phyloP scores from a whole-genome alignment of 2,329 filamentous ascomycete genomes.

The Fusarium sp. region DNA sequence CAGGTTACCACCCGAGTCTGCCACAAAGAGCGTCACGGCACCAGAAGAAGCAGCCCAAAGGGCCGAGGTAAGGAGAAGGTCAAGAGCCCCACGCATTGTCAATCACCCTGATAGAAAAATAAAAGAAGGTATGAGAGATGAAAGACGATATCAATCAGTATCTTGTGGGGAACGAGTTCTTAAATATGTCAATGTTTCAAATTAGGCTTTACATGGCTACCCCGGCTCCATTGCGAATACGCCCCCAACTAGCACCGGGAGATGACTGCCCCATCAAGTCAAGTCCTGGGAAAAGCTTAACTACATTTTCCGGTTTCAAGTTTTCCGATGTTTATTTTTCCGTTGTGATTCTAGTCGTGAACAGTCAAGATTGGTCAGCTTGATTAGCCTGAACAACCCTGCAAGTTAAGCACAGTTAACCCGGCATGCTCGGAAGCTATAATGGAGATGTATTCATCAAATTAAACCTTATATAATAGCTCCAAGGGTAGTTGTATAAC shows the following conservation, averaged over 20 bases:
- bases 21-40: slow-evolving; percentile 39
- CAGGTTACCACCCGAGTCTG: slow-evolving; percentile 37
- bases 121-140: neutral
- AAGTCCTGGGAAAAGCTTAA: neutral
- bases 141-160: neutral
- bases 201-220: neutral
- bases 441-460: neutral
- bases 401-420: neutral
- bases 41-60: slow-evolving; percentile 3
- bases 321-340: slow-evolving; percentile 2
- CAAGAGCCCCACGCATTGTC: neutral
- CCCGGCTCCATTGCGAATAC: neutral
- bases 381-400: neutral
- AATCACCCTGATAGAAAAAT: neutral
- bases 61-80: slow-evolving; percentile 10
- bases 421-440: neutral
- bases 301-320: neutral
- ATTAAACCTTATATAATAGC: too few relatives aligned
- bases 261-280: neutral
- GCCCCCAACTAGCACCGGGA: neutral
- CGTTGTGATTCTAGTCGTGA: neutral
- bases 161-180: neutral
- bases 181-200: neutral
- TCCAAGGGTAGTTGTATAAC: too few relatives aligned
- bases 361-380: neutral